These are phyloP conservation scores for Sporothrix curviconia DNA, from an alignment of 2,329 filamentous ascomycete genomes.

Conservation along the genomic window DNA sequence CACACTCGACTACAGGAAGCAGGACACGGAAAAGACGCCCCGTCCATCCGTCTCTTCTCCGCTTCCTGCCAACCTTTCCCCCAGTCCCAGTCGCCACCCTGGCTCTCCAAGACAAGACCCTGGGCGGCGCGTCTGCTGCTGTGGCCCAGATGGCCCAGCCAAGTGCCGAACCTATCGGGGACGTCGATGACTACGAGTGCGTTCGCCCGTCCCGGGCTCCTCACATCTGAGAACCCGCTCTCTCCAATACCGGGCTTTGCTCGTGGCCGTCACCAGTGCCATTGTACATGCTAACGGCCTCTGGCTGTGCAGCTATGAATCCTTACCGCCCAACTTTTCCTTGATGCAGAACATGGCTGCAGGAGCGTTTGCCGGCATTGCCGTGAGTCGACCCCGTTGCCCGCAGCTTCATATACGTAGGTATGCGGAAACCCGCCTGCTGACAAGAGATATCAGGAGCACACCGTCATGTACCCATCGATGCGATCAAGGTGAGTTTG, in stretches of 20 bases:
- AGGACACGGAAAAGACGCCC: neutral
- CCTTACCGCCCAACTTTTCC: slow-evolving; percentile 88
- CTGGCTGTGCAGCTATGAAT: slow-evolving; percentile 65
- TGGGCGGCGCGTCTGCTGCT: slow-evolving; percentile 59
- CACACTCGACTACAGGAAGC: neutral
- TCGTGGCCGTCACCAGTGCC: neutral
- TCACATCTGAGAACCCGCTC: too few species aligned
- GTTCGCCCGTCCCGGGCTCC: too few species aligned
- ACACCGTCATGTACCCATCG: slow-evolving; percentile 99
- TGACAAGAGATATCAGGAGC: slow-evolving; percentile 56
- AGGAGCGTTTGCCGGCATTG: slow-evolving; percentile 93
- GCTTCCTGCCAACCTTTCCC: neutral
- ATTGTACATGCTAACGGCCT: neutral
- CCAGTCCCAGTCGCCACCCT: slow-evolving; percentile 43
- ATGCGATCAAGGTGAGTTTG: slow-evolving; percentile 88
- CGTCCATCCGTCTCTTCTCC: neutral
- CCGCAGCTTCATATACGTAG: too few species aligned
- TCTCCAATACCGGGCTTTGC: too few species aligned
- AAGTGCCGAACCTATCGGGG: slow-evolving; percentile 55
- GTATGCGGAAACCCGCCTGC: too few species aligned
- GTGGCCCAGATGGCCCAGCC: slow-evolving; percentile 65
- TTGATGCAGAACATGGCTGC: slow-evolving; percentile 91
- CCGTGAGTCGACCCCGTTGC: slow-evolving; percentile 49
- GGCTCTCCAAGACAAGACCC: slow-evolving; percentile 55
- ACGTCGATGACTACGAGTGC: slow-evolving; percentile 62